phyloP scores from a whole-genome alignment of 257 asterid genomes.

The Mentha longifolia region DNA sequence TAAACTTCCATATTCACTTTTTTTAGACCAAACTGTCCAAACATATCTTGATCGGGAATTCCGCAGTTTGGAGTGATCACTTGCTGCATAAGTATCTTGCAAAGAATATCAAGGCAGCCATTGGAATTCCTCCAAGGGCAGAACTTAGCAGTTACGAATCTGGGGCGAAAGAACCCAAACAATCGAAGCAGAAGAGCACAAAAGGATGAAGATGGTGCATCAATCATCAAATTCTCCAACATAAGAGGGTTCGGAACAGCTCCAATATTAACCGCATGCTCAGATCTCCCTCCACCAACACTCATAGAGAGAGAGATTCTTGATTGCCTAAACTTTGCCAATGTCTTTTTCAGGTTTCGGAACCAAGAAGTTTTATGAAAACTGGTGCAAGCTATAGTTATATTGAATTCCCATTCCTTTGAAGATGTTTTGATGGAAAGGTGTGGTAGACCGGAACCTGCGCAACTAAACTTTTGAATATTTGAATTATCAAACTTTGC shows the following conservation, averaged over 20 bases:
- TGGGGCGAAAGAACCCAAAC: not conserved
- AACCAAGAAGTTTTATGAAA: not conserved
- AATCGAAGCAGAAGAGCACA: not conserved
- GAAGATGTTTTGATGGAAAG: not conserved
- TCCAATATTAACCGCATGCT: not conserved
- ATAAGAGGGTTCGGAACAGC: not conserved
- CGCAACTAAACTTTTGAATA: not conserved
- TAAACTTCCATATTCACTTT: not conserved
- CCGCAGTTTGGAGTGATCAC: no score
- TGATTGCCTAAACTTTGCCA: constrained; percentile 7
- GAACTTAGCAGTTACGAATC: not conserved
- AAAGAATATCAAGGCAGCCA: not conserved
- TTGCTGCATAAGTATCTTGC: not conserved
- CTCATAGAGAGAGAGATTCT: constrained; percentile 13
- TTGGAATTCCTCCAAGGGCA: no score
- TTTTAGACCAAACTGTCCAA: not conserved
- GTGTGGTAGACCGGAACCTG: not conserved
- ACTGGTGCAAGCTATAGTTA: not conserved
- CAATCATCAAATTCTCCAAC: not conserved
- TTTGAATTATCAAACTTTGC: not conserved
- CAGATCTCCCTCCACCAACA: no score
- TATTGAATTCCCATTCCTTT: not conserved
- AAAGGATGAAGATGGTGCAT: not conserved
- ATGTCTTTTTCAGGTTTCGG: not conserved
- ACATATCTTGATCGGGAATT: not conserved